Base-by-base conservation (phyloP, 768 basidiomycete species). In the Suillus plorans region DNA sequence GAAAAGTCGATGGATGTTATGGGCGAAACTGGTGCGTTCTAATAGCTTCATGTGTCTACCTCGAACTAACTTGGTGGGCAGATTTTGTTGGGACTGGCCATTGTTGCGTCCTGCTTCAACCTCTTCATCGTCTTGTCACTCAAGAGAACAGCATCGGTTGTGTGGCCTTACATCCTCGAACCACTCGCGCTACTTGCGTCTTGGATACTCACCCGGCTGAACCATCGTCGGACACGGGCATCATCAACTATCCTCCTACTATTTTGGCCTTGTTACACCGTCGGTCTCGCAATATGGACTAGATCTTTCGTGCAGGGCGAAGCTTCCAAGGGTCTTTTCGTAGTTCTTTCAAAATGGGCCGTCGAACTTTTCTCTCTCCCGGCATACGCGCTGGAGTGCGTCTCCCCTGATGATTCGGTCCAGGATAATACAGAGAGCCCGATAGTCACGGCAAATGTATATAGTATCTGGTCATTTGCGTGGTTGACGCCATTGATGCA, bases 401-500 rank as follows among this genome's bases (percentile, higher is more conserved):
- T 88, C 18, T 90, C 93, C 1, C 86, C 92, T 0, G 89, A 87
- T 68, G 72, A 73, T 41, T 76, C 82, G 64, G 78, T 71, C 5
- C 75, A 77, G 44, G 81, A 82, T 22, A 72, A 73, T 16, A 68
- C 78, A 55, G 92, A 94, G 71, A 91, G 80, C 71, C 95, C 95
- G 0, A 77, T 89, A 1, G 69, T 89, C 20, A 89, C 86, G 0
- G 91, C 95, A 20, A 95, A 94, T 72, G 78, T 94, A 31, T 96
- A 88, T 73, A 93, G 90, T 70, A 81, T 85, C 45, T 94, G 89
- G 85, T 89, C 87, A 1, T 99, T 97, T 72, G 78, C 81, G 0
- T 99, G 95, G 95, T 85, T 98, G 81, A 93, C 92, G 1, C 84
- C 84, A 0, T 83, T 95, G 20, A 84, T 95, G 86, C 82, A 79